Conservation (phyloP, 2,329 filamentous ascomycete genomes). For the Stenocarpella maydis region DNA sequence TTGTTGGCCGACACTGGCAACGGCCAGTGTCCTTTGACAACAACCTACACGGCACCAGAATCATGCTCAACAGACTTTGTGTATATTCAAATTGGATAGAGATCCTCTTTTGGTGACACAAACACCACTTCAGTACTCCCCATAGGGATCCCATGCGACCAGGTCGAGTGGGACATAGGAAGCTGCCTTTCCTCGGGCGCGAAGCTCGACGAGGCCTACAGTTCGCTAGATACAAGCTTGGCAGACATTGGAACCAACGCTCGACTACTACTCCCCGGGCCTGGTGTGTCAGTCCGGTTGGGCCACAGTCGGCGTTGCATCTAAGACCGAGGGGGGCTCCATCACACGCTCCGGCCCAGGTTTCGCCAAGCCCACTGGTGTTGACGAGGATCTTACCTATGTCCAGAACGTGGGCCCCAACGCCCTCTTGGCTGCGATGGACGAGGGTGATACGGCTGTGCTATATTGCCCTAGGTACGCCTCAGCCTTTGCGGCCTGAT, state of each 20-base stretch:
- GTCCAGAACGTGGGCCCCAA: background rate
- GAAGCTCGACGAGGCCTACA: background rate
- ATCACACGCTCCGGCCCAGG: slow-evolving; percentile 21
- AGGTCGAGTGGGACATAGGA: background rate
- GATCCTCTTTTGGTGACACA: no score
- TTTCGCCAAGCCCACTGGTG: background rate
- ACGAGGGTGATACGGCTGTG: slow-evolving; percentile 9
- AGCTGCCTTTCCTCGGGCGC: slow-evolving; percentile 30
- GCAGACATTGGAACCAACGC: background rate
- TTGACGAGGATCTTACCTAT: background rate
- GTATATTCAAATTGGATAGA: background rate
- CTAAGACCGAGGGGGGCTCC: slow-evolving; percentile 24
- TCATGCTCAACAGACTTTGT: slow-evolving; percentile 5
- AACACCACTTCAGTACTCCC: background rate
- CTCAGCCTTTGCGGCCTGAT: background rate
- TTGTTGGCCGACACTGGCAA: background rate
- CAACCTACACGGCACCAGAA: slow-evolving; percentile 27
- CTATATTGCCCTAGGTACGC: slow-evolving; percentile 26
- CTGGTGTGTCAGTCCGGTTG: slow-evolving; percentile 23
- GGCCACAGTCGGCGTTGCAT: slow-evolving; percentile 25
- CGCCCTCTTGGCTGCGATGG: slow-evolving; percentile 14
- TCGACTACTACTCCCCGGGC: slow-evolving; percentile 27
- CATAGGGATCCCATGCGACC: background rate
- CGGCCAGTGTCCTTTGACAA: slow-evolving; percentile 29
- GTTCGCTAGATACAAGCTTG: background rate